These are phyloP conservation scores for Myriosclerotinia scirpicola DNA, from an alignment of 2,329 filamentous ascomycete species.

Conservation along the genomic window DNA sequence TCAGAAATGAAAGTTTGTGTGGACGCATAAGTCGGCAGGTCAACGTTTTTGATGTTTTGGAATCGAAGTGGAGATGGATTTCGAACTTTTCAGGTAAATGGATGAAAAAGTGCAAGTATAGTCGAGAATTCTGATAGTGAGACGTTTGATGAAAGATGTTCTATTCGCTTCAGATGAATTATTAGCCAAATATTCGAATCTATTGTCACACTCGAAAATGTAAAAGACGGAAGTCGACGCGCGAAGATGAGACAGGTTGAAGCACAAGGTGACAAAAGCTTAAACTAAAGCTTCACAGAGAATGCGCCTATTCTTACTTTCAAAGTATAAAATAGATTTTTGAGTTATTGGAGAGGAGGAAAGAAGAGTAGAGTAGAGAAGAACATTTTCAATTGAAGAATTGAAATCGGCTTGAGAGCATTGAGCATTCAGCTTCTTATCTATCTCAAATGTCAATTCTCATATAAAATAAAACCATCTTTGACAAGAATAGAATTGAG, in stretches of 20 bases:
- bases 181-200: conserved; percentile 34
- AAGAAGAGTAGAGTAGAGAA: too few relatives aligned
- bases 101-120: background rate
- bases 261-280: conserved; percentile 38
- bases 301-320: conserved; percentile 6
- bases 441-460: background rate
- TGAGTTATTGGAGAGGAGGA: background rate
- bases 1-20: conserved; percentile 18
- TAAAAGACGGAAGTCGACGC: conserved; percentile 27
- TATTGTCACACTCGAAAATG: conserved; percentile 15
- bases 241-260: conserved; percentile 36
- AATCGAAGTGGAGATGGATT: conserved; percentile 5
- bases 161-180: conserved; percentile 36
- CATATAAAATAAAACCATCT: background rate
- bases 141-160: conserved; percentile 33
- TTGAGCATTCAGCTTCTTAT: background rate
- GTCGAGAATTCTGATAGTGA: conserved; percentile 24
- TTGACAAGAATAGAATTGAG: background rate
- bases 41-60: conserved; percentile 6
- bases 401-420: background rate
- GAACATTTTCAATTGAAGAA: background rate
- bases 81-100: background rate
- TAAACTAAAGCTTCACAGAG: conserved; percentile 28
- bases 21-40: conserved; percentile 5
- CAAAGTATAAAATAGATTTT: background rate